These are phyloP conservation scores for Gautieria morchelliformis DNA, from an alignment of 768 basidiomycete genomes.

Conservation along the genomic window DNA sequence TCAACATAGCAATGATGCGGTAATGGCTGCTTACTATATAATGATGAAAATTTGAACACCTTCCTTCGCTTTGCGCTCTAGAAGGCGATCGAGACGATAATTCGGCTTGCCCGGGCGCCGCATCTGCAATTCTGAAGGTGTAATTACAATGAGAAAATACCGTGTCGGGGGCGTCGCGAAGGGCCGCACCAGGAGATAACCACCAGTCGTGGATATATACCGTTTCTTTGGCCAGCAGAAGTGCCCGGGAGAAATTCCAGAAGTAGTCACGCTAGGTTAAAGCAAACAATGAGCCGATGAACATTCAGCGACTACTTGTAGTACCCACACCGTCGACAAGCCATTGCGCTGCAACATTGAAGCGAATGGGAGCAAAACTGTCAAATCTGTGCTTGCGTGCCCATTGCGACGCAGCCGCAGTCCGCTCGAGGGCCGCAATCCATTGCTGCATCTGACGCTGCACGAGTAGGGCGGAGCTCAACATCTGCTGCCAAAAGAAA, in stretches of 20 bases:
- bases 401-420: constrained; percentile 69
- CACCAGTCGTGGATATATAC: constrained; percentile 99
- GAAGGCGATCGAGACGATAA: constrained; percentile 77
- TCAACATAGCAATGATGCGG: background rate
- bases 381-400: constrained; percentile 78
- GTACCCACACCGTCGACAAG: constrained; percentile 85
- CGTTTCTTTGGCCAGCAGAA: constrained; percentile 75
- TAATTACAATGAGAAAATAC: background rate
- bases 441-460: constrained; percentile 96
- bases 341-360: constrained; percentile 96
- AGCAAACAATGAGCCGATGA: constrained; percentile 7
- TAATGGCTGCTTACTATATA: constrained; percentile 56
- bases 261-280: constrained; percentile 80
- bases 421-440: constrained; percentile 83
- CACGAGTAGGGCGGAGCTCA: background rate
- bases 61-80: constrained; percentile 87
- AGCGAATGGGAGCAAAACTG: constrained; percentile 86
- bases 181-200: constrained; percentile 68
- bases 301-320: background rate
- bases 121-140: constrained; percentile 60
- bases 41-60: constrained; percentile 96
- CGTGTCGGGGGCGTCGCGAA: background rate
- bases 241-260: constrained; percentile 91
- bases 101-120: constrained; percentile 76
- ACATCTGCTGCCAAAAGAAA: background rate